Evolutionary conservation across 768 basidiomycete genomes (phyloP).

Genomic region (Termitomyces sp.): DNA sequence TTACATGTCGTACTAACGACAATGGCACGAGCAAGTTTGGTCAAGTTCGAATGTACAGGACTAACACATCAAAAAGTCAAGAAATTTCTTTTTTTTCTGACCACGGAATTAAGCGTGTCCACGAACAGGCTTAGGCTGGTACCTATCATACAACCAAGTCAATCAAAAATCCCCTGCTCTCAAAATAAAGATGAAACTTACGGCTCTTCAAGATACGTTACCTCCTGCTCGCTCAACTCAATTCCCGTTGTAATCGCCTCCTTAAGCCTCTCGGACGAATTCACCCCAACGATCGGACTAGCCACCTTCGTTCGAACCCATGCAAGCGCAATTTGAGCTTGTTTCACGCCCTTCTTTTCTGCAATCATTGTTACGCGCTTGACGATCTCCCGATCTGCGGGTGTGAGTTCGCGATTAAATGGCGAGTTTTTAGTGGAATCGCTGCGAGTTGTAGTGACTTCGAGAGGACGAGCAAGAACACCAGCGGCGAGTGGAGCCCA

Average conservation of each 20-base stretch:
- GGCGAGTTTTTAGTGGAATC: constrained; percentile 13
- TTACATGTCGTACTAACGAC: too few species aligned
- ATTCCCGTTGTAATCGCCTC: constrained; percentile 16
- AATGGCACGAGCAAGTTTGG: too few species aligned
- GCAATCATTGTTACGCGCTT: constrained; percentile 36
- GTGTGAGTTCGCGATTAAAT: constrained; percentile 16
- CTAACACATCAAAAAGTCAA: too few species aligned
- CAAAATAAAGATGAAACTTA: not conserved
- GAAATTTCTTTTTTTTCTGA: not conserved
- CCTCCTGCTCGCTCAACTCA: constrained; percentile 37
- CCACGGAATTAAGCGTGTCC: constrained; percentile 5
- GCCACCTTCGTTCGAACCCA: constrained; percentile 33
- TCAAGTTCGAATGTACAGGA: too few species aligned
- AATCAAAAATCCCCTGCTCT: too few species aligned
- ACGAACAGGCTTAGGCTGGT: constrained; percentile 11
- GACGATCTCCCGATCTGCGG: constrained; percentile 27
- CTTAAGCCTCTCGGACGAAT: constrained; percentile 14
- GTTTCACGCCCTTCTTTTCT: constrained; percentile 31
- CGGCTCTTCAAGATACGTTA: constrained; percentile 33
- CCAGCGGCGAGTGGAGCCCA: constrained; percentile 41
- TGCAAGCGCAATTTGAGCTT: constrained; percentile 42
- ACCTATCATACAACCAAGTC: constrained; percentile 1
- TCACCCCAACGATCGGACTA: constrained; percentile 26
- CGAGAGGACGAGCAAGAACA: constrained; percentile 30
- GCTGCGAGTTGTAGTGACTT: constrained; percentile 19